Base-by-base conservation (phyloP, 2,329 filamentous ascomycete species). In the Aspergillus ustus region DNA sequence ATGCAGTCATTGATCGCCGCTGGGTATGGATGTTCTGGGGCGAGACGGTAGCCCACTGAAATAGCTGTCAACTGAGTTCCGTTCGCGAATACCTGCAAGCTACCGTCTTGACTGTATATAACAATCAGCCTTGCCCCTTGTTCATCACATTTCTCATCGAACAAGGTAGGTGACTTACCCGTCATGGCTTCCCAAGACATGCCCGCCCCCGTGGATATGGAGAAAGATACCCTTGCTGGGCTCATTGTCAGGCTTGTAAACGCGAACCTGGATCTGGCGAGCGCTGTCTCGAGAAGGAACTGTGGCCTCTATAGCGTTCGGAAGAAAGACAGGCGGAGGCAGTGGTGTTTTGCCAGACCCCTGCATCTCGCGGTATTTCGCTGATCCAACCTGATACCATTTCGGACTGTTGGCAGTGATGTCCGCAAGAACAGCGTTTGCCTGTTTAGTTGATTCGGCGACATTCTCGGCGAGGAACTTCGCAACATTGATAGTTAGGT, bases 21-120 rank as follows among this genome's bases (percentile, higher is more conserved):
- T 0, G 87, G 86, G 69, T 81, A 87, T 0, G 85, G 84, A 66
- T 87, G 62, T 69, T 89, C 85, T 0, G 87, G 87, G 0, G 85
- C 85, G 19, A 86, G 80, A 29, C 86, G 79, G 69, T 89, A 89
- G 1, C 85, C 86, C 7, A 87, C 80, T 0, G 82, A 85, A 13
- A 88, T 71, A 17, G 84, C 81, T 0, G 81, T 81, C 2, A 86
- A 61, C 43, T 81, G 74, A 51, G 76, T 80, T 29, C 74, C 71
- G 64, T 86, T 78, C 51, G 84, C 83, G 71, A 84, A 81, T 64
- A 76, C 76, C 57, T 83, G 78, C 11, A 87, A 74, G 37, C 80
- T 76, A 1, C 72, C 62, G 67, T 85, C 83, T 63, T 83, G 81
- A 58, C 79, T 59, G 50, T 15, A 4, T 6, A 31, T 4, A n/a